phyloP scores from a whole-genome alignment of 2,329 filamentous ascomycete genomes.

The Botrytis fabae region DNA sequence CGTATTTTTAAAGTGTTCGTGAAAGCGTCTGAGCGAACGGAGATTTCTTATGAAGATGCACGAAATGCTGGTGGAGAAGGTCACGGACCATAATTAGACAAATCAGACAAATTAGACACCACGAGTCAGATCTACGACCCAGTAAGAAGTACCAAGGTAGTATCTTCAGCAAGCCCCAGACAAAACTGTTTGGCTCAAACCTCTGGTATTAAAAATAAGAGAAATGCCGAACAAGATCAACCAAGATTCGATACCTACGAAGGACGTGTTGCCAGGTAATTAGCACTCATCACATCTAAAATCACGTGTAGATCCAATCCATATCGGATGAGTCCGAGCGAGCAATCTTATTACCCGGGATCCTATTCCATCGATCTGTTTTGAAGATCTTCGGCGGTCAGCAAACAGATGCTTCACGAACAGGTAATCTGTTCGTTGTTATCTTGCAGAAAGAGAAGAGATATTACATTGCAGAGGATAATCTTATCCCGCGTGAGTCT shows the following conservation, averaged over 20 bases:
- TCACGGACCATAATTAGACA: neutral
- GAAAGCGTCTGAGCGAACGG: neutral
- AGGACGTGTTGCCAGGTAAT: too few species aligned
- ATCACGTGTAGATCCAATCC: slow-evolving; percentile 1
- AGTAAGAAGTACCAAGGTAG: neutral
- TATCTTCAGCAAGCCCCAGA: neutral
- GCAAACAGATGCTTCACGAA: neutral
- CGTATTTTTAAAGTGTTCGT: neutral
- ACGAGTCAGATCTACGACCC: neutral
- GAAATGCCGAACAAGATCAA: neutral
- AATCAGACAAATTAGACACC: neutral
- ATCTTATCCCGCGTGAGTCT: neutral
- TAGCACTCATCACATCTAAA: neutral
- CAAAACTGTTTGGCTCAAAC: neutral
- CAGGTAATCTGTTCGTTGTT: neutral
- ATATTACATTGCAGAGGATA: neutral
- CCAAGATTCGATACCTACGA: neutral
- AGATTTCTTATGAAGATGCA: slow-evolving; percentile 12
- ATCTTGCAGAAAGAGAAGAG: neutral
- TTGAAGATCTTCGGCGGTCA: slow-evolving; percentile 6
- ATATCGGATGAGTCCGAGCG: neutral
- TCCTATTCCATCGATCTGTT: neutral
- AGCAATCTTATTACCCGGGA: neutral
- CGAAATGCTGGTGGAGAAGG: slow-evolving; percentile 5
- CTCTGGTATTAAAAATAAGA: neutral